Evolutionary conservation across 306 rosid species (phyloP).

Genomic region (Canavalia ensiformis): DNA sequence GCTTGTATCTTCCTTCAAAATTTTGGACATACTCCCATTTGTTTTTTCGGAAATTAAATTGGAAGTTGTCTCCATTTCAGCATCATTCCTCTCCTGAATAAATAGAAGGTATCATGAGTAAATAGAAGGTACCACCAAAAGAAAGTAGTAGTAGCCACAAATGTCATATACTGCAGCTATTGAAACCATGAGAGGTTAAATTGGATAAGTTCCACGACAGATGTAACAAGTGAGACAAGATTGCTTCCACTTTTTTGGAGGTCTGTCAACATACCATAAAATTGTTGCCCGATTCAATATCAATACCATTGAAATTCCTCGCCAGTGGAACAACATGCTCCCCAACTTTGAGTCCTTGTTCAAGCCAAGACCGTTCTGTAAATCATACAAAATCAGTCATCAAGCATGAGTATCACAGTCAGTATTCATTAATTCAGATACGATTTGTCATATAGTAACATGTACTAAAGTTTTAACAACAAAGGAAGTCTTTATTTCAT

Average conservation of each 20-base stretch:
- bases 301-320: slow-evolving; percentile 75
- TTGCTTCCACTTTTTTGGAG: slow-evolving; percentile 24
- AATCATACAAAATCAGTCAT: slow-evolving; percentile 37
- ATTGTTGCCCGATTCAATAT: slow-evolving; percentile 69
- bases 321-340: slow-evolving; percentile 94
- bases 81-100: slow-evolving; percentile 64
- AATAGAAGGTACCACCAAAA: slow-evolving; percentile 3
- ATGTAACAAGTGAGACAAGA: neutral
- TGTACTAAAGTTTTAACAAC: slow-evolving; percentile 32
- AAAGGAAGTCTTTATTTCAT: slow-evolving; percentile 35
- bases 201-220: slow-evolving; percentile 2
- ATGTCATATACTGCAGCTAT: slow-evolving; percentile 32
- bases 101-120: slow-evolving; percentile 31
- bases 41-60: slow-evolving; percentile 53
- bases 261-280: slow-evolving; percentile 59
- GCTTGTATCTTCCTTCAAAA: slow-evolving; percentile 64
- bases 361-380: slow-evolving; percentile 91
- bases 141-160: slow-evolving; percentile 3
- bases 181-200: slow-evolving; percentile 32
- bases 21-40: slow-evolving; percentile 52
- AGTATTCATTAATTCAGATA: slow-evolving; percentile 16
- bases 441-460: slow-evolving; percentile 2
- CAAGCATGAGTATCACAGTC: slow-evolving; percentile 17
- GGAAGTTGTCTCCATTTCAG: slow-evolving; percentile 67
- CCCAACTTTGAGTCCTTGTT: slow-evolving; percentile 86